Conservation (phyloP, 805 yeast genomes). For the Wickerhamomyces canadensis region DNA sequence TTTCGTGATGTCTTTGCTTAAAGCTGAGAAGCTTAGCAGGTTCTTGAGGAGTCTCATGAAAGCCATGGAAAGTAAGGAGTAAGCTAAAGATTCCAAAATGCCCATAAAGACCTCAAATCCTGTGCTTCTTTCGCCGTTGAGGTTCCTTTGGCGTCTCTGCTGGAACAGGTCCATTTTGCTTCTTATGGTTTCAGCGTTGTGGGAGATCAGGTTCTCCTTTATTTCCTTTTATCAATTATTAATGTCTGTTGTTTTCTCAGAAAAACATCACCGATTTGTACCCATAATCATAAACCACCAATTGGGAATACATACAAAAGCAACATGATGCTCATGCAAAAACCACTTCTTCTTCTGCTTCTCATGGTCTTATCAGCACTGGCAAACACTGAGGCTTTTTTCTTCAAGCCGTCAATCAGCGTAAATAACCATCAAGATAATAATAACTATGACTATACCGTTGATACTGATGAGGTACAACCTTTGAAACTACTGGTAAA, state of each 20-base stretch:
- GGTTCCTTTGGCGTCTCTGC: too few species aligned
- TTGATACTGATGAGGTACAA: conserved; percentile 2
- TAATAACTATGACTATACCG: neutral
- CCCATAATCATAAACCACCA: too few species aligned
- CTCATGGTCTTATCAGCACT: neutral
- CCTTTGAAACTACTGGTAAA: conserved; percentile 3
- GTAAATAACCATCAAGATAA: neutral
- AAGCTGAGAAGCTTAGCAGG: conserved; percentile 12
- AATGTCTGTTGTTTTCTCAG: too few species aligned
- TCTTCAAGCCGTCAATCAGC: conserved; percentile 5
- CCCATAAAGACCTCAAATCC: too few species aligned
- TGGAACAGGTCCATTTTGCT: too few species aligned
- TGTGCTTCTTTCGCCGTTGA: too few species aligned
- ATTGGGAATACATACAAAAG: too few species aligned
- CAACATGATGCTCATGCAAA: neutral
- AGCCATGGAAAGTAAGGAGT: conserved; percentile 10
- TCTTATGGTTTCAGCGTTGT: too few species aligned
- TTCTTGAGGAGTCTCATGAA: conserved; percentile 4
- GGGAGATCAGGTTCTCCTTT: too few species aligned
- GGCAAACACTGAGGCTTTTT: conserved; percentile 21
- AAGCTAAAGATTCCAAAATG: conserved; percentile 6
- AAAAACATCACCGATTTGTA: too few species aligned
- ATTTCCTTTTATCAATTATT: too few species aligned
- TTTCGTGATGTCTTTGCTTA: conserved; percentile 13
- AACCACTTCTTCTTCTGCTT: neutral